Base-by-base conservation (phyloP, 306 rosid genomes). In the Benincasa hispida region DNA sequence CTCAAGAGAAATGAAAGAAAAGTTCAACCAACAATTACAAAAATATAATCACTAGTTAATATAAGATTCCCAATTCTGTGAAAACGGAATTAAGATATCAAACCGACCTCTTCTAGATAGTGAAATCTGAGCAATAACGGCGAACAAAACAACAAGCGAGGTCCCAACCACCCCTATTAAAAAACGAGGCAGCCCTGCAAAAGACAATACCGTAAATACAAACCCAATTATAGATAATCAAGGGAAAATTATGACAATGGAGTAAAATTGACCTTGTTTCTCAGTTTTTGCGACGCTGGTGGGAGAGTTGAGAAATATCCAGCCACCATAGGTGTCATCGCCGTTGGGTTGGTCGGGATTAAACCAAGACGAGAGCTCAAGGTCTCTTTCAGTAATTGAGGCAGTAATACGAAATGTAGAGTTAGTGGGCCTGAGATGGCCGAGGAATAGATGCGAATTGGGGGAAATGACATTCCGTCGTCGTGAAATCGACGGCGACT, bases 21-120 rank as follows among this genome's bases (percentile, higher is more conserved):
- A 60, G 14, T 15, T 28, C 39, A 15, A 13, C 34, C 63, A 2
- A 28, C 63, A 2, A 28, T 35, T 2, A 14, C 35, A 60, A 28
- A 50, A 34, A 65, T 3, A 5, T 32, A 62, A 66, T 2, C 73
- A 37, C 72, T 63, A 34, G 27, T 28, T 17, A 61, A 6, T 6
- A 30, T 41, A 28, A 63, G 72, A 63, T 63, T 34, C 25, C 47
- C 72, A 63, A 35, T 63, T 32, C 0, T 11, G 14, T 50, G 34
- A 32, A 78, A 70, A 35, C 24, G 15, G 34, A 47, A 78, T 13
- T 2, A 25, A 7, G 42, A 21, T 5, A 70, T 30, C 47, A 22
- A 73, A 79, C 85, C 62, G 19, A 92, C 98, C 93, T 85, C 84
- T 89, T 65, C 84, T 84, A 2, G 89, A 82, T 3, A 83, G 61